Conservation (phyloP, 2,329 filamentous ascomycete genomes). For the Pseudonectria foliicola region DNA sequence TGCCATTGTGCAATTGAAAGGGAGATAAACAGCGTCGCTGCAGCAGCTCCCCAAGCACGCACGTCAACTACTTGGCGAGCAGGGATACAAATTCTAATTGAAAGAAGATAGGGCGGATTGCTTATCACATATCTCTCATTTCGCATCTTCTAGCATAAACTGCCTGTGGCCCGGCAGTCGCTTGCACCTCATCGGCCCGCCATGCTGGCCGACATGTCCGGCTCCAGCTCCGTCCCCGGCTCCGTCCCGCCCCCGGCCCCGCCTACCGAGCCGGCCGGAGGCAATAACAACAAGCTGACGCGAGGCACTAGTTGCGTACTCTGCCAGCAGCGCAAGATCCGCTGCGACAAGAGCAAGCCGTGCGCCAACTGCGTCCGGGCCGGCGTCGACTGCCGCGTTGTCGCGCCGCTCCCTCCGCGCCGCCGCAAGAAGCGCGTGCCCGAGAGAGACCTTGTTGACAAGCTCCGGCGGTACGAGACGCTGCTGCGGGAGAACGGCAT, state of each 20-base stretch:
- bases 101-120: no score
- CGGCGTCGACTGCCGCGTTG: conserved; percentile 52
- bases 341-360: conserved; percentile 65
- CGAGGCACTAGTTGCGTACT: conserved; percentile 59
- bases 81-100: no score
- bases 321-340: conserved; percentile 71
- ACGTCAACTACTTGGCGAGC: no score
- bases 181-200: neutral
- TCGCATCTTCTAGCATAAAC: no score
- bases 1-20: no score
- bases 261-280: conserved; percentile 32
- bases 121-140: no score
- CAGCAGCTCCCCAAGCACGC: no score
- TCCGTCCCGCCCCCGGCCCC: conserved; percentile 7
- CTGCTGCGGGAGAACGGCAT: conserved; percentile 60
- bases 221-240: conserved; percentile 6
- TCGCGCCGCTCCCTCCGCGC: conserved; percentile 50
- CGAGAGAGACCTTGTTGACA: conserved; percentile 62
- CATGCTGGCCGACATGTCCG: conserved; percentile 2
- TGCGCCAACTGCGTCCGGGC: conserved; percentile 63
- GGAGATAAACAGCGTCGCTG: no score
- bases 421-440: conserved; percentile 57
- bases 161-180: neutral
- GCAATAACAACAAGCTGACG: conserved; percentile 47
- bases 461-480: conserved; percentile 61